phyloP scores from a whole-genome alignment of 2,329 filamentous ascomycete species.

The Coniochaeta hoffmannii region DNA sequence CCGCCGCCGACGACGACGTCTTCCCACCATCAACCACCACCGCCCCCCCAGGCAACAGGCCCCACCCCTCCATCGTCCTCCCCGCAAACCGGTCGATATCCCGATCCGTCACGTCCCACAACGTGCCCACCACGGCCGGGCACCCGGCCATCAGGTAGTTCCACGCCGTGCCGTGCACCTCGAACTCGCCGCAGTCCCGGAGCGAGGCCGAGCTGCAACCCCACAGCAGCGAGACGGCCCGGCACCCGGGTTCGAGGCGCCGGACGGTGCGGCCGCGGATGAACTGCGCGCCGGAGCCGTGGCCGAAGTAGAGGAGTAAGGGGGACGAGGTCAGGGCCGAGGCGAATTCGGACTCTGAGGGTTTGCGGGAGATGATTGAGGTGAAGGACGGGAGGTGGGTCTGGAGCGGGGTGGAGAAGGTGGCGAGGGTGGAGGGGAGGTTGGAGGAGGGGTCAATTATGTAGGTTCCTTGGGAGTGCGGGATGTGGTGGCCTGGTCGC shows the following conservation, averaged over 20 bases:
- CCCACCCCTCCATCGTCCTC: slow-evolving; percentile 77
- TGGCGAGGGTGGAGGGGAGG: slow-evolving; percentile 69
- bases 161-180: slow-evolving; percentile 82
- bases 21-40: slow-evolving; percentile 28
- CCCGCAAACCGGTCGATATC: slow-evolving; percentile 93
- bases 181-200: slow-evolving; percentile 75
- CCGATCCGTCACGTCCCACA: slow-evolving; percentile 97
- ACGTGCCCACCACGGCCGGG: slow-evolving; percentile 80
- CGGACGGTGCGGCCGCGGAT: slow-evolving; percentile 79
- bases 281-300: slow-evolving; percentile 92
- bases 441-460: slow-evolving; percentile 88
- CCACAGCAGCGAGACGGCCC: slow-evolving; percentile 79
- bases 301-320: slow-evolving; percentile 87
- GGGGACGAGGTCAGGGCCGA: slow-evolving; percentile 56
- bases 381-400: slow-evolving; percentile 61
- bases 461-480: slow-evolving; percentile 55
- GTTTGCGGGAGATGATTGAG: slow-evolving; percentile 59
- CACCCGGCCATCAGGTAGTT: slow-evolving; percentile 86
- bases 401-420: slow-evolving; percentile 61
- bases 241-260: slow-evolving; percentile 60
- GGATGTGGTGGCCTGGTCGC: slow-evolving; percentile 45
- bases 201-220: slow-evolving; percentile 85
- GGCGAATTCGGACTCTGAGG: slow-evolving; percentile 73
- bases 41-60: slow-evolving; percentile 50
- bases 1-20: slow-evolving; percentile 8